These are phyloP conservation scores for Chlorencoelia australis DNA, from an alignment of 2,329 filamentous ascomycete genomes.

Conservation along the genomic window DNA sequence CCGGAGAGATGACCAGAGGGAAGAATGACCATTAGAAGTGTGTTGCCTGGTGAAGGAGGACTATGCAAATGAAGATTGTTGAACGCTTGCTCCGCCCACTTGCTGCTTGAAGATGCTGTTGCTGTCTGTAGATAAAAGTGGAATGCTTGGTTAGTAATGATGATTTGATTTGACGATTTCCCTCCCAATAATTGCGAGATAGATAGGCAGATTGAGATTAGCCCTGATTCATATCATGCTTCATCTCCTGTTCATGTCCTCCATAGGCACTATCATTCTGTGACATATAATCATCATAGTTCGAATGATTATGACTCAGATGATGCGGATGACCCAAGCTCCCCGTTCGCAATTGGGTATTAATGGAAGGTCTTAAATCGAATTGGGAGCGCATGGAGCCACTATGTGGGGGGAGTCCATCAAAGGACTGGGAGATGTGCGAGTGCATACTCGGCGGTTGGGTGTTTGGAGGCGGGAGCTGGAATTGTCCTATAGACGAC, in stretches of 20 bases:
- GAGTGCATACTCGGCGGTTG: neutral
- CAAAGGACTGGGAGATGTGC: neutral
- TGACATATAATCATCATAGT: constrained; percentile 3
- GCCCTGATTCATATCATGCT: constrained; percentile 2
- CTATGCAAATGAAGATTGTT: no score
- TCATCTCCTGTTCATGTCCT: neutral
- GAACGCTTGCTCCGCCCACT: no score
- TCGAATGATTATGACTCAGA: constrained; percentile 2
- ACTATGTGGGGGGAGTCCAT: constrained; percentile 3
- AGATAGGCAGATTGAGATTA: neutral
- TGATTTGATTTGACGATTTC: no score
- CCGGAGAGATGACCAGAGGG: no score
- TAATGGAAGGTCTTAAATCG: constrained; percentile 3
- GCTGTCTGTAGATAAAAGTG: no score
- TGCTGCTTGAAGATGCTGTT: neutral
- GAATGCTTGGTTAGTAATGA: no score
- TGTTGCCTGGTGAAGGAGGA: no score
- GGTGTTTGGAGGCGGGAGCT: constrained; percentile 12
- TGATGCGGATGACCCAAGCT: constrained; percentile 16
- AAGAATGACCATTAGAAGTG: no score
- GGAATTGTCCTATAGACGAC: constrained; percentile 8
- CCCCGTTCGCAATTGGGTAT: constrained; percentile 12
- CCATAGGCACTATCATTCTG: neutral
- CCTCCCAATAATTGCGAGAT: neutral
- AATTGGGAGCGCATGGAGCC: constrained; percentile 2